Conservation (phyloP, 139 green algal species). For the Deuterostichococcus epilithicus region DNA sequence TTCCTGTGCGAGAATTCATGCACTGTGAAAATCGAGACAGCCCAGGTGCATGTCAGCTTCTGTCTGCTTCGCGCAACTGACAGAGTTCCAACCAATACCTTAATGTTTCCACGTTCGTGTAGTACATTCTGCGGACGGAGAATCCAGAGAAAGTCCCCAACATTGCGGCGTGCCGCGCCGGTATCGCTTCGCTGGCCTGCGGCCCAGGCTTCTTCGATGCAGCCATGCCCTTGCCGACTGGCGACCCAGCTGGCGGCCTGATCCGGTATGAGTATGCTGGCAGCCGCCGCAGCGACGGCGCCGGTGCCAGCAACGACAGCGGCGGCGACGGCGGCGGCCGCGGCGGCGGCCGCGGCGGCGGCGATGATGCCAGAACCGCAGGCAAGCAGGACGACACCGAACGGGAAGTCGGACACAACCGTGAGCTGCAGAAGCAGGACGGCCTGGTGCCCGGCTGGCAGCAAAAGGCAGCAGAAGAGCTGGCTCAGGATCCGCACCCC, state of each 20-base stretch:
- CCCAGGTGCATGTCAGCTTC: background rate
- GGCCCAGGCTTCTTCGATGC: constrained; percentile 43
- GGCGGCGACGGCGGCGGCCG: too few species aligned
- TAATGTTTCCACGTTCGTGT: background rate
- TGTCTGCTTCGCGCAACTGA: background rate
- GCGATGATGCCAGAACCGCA: too few species aligned
- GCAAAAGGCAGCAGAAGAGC: background rate
- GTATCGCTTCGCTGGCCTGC: constrained; percentile 12
- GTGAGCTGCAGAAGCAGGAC: background rate
- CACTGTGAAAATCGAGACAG: background rate
- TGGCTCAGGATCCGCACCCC: constrained; percentile 9
- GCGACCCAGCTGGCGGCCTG: too few species aligned
- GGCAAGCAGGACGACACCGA: too few species aligned
- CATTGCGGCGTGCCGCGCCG: constrained; percentile 23
- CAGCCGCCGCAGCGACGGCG: too few species aligned
- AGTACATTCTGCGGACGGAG: constrained; percentile 47
- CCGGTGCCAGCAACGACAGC: too few species aligned
- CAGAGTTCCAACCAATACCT: background rate
- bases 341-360: too few species aligned
- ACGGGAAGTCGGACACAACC: too few species aligned
- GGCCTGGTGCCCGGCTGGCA: background rate
- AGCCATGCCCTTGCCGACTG: background rate
- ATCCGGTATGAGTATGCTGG: too few species aligned
- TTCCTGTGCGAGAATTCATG: background rate
- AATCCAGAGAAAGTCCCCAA: constrained; percentile 45